Evolutionary conservation across 2,329 filamentous ascomycete genomes (phyloP), one percentile per base, ranked within the genome.

Genomic region (Fonsecaea pugnacius): DNA sequence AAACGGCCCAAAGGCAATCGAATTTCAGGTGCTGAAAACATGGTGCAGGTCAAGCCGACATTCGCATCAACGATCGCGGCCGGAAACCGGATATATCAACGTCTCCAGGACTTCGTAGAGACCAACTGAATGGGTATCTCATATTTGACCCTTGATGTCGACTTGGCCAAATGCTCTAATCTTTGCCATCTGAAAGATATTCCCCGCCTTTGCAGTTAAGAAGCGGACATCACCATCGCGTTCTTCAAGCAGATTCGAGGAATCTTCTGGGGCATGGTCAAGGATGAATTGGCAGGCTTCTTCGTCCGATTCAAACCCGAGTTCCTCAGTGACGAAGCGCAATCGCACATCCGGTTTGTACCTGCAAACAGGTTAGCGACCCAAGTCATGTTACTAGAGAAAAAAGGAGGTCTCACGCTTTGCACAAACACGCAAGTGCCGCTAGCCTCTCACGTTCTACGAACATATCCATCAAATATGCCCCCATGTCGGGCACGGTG

Each of bases 381-480:
- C 32, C 18, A 12, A 21, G 40, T 3, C 48, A 46, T 30, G 18
- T 7, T 40, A n/a, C 27, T 30, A 30, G 27, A 5, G 21, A 5
- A 9, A 16, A n/a, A 18, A 4, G 18, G 18, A 1, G 10, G 10
- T 87, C 94, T 82, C 82, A 99, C 95, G 91, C 88, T 91, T 86
- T 96, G 86, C 92, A 96, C 72, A 99, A 95, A 76, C 89, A 91
- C 77, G 92, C 89, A 75, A 99, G 81, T 70, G 95, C 95, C 75
- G 90, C 89, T 70, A 99, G 86, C 73, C 95, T 91, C 82, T 99
- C 94, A 75, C 95, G 89, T 73, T 89, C 89, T 76, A 98, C 90
- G 82, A 99, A 98, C 91, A 96, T 97, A 82, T 99, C 95, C 91
- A 99, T 96, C 58, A 99, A 86, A 79, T 98, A 98, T 72, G 91